These are phyloP conservation scores for Elongisporangium undulatum DNA, from an alignment of 352 stramenopile species.

Conservation along the genomic window DNA sequence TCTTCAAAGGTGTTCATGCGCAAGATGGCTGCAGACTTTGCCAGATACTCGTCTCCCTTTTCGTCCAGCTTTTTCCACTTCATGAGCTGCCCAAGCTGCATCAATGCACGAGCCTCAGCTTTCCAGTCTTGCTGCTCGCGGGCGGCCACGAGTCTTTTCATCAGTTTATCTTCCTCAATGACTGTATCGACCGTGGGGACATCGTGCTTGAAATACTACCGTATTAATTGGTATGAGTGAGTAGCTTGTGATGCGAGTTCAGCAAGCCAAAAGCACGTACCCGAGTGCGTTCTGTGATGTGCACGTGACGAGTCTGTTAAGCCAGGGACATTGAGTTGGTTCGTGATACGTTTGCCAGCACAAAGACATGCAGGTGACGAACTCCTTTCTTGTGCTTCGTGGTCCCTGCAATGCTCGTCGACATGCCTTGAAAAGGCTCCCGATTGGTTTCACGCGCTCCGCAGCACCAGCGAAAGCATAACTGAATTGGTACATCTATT, in stretches of 20 bases:
- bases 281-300: constrained; percentile 68
- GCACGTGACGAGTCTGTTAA: constrained; percentile 55
- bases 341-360: neutral
- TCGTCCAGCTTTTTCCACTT: constrained; percentile 61
- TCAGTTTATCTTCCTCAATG: constrained; percentile 67
- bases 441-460: too few species aligned
- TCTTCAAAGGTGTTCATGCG: constrained; percentile 48
- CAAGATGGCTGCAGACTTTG: constrained; percentile 46
- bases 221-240: neutral
- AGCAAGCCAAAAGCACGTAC: constrained; percentile 19
- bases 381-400: neutral
- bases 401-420: neutral
- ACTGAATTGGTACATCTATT: too few species aligned
- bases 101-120: constrained; percentile 46
- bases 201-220: constrained; percentile 61
- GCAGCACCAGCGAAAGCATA: too few species aligned
- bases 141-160: constrained; percentile 44
- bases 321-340: neutral
- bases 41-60: constrained; percentile 41
- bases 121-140: constrained; percentile 52
- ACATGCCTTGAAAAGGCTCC: neutral
- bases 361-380: neutral
- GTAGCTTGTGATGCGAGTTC: neutral
- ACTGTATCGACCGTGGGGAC: constrained; percentile 67
- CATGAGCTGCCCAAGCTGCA: constrained; percentile 72